Percentiles rank a stretch among this genome's conserved stretches.
Evolutionary conservation across 192 early-diverging fungal genomes (phyloP).

Genomic region (Podila horticola): DNA sequence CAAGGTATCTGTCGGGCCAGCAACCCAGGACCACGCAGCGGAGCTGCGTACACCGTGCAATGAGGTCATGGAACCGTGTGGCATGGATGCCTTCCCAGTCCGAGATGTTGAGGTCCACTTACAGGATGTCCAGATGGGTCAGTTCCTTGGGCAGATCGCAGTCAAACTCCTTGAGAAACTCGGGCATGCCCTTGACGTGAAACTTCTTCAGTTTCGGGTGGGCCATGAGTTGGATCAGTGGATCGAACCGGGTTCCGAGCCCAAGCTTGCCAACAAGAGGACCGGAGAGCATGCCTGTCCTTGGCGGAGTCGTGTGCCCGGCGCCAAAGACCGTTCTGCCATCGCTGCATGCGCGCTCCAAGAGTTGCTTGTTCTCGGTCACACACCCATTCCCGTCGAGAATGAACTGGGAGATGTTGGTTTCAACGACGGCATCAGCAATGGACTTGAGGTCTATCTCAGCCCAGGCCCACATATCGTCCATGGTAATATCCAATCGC

Average conservation of each 20-base stretch:
- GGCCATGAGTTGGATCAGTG: background rate
- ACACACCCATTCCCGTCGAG: background rate
- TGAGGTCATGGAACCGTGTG: background rate
- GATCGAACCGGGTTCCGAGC: background rate
- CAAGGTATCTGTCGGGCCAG: background rate
- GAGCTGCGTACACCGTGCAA: background rate
- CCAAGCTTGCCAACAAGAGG: background rate
- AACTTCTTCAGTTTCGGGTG: background rate
- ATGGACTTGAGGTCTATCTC: background rate
- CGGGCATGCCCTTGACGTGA: background rate
- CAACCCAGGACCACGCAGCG: background rate
- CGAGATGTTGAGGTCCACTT: background rate
- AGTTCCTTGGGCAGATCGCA: background rate
- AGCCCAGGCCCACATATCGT: background rate
- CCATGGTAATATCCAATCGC: background rate
- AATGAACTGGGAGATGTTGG: background rate
- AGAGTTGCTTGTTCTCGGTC: background rate
- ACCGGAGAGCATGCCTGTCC: background rate
- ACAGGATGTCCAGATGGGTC: background rate
- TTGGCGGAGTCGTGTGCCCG: background rate
- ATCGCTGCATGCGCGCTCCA: background rate
- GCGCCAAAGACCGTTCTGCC: background rate
- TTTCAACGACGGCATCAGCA: background rate
- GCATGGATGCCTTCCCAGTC: background rate
- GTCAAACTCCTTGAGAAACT: background rate